A percentile compares a stretch with the other conserved stretches of the same genome.
Conservation (phyloP, 371 early-diverging fungal species). For the Haplosporangium sp. region DNA sequence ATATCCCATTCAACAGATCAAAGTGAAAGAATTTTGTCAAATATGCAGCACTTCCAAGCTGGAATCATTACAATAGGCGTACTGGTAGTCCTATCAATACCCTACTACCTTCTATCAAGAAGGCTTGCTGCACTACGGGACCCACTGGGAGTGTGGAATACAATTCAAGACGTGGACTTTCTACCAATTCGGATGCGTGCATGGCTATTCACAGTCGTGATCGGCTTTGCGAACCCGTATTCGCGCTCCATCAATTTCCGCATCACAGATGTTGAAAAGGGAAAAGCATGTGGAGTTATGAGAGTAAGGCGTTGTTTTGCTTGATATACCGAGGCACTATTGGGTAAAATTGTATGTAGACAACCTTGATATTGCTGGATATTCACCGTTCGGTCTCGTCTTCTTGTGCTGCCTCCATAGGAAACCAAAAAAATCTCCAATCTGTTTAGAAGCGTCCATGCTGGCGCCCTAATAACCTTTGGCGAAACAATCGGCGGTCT, state of each 20-base stretch:
- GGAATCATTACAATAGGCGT: neutral
- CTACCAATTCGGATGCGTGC: constrained; percentile 36
- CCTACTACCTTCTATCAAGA: constrained; percentile 11
- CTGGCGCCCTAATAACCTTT: constrained; percentile 68
- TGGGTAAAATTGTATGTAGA: neutral
- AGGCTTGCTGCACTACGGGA: constrained; percentile 24
- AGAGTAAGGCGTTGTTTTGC: constrained; percentile 11
- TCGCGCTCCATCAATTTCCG: constrained; percentile 48
- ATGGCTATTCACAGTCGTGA: constrained; percentile 36
- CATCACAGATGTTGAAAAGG: constrained; percentile 38
- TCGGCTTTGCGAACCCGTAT: constrained; percentile 48
- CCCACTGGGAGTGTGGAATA: constrained; percentile 37
- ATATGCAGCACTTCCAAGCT: neutral
- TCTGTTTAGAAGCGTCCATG: constrained; percentile 59
- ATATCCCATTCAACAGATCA: too few relatives aligned
- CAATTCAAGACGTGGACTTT: constrained; percentile 23
- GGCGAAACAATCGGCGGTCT: constrained; percentile 69
- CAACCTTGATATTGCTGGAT: neutral
- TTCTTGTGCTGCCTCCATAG: constrained; percentile 7
- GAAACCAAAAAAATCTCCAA: constrained; percentile 35
- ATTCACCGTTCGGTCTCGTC: neutral
- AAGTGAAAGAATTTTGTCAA: too few relatives aligned
- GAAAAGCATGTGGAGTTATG: constrained; percentile 40
- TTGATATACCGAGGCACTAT: neutral
- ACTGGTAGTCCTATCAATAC: constrained; percentile 4